A percentile compares a stretch with the other conserved stretches of the same genome.
Conservation (phyloP, 2,329 filamentous ascomycete species). For the Penicillium sumatraense region DNA sequence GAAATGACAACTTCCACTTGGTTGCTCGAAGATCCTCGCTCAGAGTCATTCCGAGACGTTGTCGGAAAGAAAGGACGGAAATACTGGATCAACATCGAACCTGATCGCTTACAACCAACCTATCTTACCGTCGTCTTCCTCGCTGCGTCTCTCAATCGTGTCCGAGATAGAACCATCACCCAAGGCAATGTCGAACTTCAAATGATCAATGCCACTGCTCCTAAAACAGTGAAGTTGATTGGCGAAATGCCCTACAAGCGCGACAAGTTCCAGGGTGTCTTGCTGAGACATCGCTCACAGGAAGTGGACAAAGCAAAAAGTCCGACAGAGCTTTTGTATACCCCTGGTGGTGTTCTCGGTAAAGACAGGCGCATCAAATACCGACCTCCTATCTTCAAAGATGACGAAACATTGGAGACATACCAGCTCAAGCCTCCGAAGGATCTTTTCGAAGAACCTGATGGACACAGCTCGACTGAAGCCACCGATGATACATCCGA, state of each 20-base stretch:
- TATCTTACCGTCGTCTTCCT: conserved; percentile 51
- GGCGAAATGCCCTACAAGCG: conserved; percentile 44
- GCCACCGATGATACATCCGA: not conserved
- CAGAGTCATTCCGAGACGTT: conserved; percentile 15
- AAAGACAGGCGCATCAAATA: not conserved
- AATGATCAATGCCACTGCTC: conserved; percentile 35
- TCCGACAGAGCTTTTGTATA: not conserved
- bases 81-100: conserved; percentile 43
- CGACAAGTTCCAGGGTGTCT: conserved; percentile 46
- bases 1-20: conserved; percentile 35
- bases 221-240: conserved; percentile 42
- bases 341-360: conserved; percentile 17
- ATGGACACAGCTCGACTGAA: not conserved
- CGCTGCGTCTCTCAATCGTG: conserved; percentile 43
- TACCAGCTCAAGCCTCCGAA: not conserved
- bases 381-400: not conserved
- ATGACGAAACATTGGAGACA: not conserved
- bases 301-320: conserved; percentile 21
- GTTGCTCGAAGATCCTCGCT: conserved; percentile 34
- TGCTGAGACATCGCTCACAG: conserved; percentile 41
- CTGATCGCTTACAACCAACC: conserved; percentile 48
- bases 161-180: conserved; percentile 40
- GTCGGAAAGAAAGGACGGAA: conserved; percentile 37
- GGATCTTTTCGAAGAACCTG: not conserved
- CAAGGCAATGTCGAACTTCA: conserved; percentile 37